These are phyloP conservation scores for Neofusicoccum cordaticola DNA, from an alignment of 2,329 filamentous ascomycete genomes.

Conservation along the genomic window DNA sequence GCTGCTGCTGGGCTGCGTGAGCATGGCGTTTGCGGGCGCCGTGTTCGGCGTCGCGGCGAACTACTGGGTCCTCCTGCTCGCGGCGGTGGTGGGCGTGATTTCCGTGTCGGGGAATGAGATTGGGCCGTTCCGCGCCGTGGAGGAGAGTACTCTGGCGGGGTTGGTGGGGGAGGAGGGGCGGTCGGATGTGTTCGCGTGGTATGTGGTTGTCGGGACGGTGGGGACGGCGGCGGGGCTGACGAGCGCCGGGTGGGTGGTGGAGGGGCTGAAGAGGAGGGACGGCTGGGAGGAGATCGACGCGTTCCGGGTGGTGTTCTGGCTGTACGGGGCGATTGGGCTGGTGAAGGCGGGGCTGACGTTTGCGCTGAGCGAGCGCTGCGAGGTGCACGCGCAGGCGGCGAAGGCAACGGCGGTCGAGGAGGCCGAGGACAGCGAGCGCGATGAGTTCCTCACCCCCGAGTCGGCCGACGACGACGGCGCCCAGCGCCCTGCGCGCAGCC, in stretches of 20 bases:
- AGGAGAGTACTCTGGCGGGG: constrained; percentile 39
- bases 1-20: constrained; percentile 32
- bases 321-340: constrained; percentile 42
- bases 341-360: constrained; percentile 39
- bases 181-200: constrained; percentile 40
- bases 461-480: constrained; percentile 21
- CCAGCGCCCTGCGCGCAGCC: background rate
- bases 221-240: constrained; percentile 34
- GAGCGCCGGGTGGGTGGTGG: constrained; percentile 37
- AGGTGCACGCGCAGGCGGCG: constrained; percentile 22
- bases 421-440: constrained; percentile 25
- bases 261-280: constrained; percentile 27
- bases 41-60: constrained; percentile 34
- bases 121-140: constrained; percentile 40
- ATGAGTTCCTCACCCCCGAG: constrained; percentile 18
- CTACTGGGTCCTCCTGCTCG: constrained; percentile 31
- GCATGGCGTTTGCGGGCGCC: constrained; percentile 35
- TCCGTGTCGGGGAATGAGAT: constrained; percentile 41
- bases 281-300: constrained; percentile 39
- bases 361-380: constrained; percentile 39
- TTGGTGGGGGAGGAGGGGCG: constrained; percentile 31
- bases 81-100: constrained; percentile 38
- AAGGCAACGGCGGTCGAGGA: constrained; percentile 20
- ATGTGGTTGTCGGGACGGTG: constrained; percentile 37
- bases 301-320: constrained; percentile 42